Conservation (phyloP, 2,329 filamentous ascomycete genomes). For the Neurospora crassa region DNA sequence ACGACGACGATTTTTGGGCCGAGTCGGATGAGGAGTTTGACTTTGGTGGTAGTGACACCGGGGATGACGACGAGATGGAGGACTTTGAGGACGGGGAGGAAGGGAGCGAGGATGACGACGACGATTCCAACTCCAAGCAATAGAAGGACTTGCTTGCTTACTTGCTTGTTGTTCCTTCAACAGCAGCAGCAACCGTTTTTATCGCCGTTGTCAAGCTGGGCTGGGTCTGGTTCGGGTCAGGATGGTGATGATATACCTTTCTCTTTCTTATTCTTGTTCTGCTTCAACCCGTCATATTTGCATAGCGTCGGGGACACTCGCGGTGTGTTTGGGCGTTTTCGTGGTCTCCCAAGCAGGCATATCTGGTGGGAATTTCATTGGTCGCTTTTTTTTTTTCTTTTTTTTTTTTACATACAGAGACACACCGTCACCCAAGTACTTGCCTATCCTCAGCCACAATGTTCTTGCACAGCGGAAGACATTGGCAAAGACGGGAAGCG, state of each 20-base stretch:
- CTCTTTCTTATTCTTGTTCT: background rate
- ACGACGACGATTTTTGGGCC: slow-evolving; percentile 76
- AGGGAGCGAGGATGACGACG: slow-evolving; percentile 38
- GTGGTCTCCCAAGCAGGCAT: background rate
- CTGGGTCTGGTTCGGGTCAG: background rate
- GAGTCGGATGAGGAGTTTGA: slow-evolving; percentile 69
- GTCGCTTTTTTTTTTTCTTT: too few relatives aligned
- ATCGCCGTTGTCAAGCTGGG: background rate
- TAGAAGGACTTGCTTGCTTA: background rate
- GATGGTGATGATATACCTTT: background rate
- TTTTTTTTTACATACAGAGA: background rate
- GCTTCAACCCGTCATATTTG: background rate
- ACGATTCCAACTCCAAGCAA: slow-evolving; percentile 17
- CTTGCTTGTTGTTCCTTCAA: background rate
- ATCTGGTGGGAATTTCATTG: background rate
- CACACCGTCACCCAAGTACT: background rate
- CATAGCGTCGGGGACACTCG: background rate
- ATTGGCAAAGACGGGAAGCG: background rate
- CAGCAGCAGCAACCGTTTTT: background rate
- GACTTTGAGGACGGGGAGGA: slow-evolving; percentile 49
- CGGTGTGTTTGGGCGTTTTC: background rate
- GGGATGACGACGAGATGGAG: slow-evolving; percentile 48
- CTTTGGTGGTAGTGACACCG: slow-evolving; percentile 64
- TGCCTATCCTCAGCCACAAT: background rate
- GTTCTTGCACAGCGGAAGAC: background rate